Conservation (phyloP, 2,329 filamentous ascomycete species). For the Fusarium albosuccineum region DNA sequence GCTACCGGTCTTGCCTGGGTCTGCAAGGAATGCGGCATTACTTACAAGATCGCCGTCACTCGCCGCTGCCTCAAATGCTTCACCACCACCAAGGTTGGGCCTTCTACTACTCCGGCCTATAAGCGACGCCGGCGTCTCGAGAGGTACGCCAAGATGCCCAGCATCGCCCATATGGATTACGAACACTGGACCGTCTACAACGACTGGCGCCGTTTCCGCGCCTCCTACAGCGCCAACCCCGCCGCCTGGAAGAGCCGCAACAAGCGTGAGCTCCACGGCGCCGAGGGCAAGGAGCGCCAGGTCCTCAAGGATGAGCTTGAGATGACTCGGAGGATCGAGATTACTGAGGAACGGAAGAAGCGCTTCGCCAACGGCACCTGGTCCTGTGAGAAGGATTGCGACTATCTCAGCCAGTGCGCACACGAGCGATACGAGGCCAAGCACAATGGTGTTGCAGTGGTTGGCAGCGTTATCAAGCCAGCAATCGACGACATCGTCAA, state of each 20-base stretch:
- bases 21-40: conserved; percentile 49
- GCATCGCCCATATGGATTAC: conserved; percentile 46
- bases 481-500: background rate
- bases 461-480: background rate
- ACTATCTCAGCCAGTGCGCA: conserved; percentile 42
- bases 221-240: conserved; percentile 4
- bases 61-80: conserved; percentile 27
- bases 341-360: background rate
- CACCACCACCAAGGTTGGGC: background rate
- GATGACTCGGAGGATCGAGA: background rate
- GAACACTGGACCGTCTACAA: conserved; percentile 46
- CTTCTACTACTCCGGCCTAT: background rate
- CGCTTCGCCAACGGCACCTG: conserved; percentile 22
- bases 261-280: background rate
- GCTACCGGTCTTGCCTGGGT: conserved; percentile 50
- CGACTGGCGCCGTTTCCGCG: conserved; percentile 47
- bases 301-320: background rate
- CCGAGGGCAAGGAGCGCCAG: background rate
- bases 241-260: conserved; percentile 14
- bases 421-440: conserved; percentile 14
- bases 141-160: background rate
- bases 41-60: conserved; percentile 40
- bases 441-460: background rate
- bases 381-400: conserved; percentile 42
- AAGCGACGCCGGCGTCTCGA: background rate